Percentiles rank a stretch among this genome's conserved stretches.
phyloP scores from a whole-genome alignment of 257 asterid genomes.

The Salvia hispanica region DNA sequence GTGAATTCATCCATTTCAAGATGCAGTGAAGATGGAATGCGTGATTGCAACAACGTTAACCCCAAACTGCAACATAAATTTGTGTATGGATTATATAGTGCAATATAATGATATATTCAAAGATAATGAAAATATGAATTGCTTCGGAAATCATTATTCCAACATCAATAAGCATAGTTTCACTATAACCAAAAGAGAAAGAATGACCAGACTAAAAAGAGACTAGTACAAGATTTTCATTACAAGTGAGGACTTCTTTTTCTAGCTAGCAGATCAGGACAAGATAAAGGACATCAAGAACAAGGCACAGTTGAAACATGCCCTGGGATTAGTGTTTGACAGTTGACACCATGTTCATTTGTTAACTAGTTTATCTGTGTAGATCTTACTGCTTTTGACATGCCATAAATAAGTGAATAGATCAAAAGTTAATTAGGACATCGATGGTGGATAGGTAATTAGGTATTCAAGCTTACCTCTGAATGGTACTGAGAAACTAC shows the following conservation, averaged over 20 bases:
- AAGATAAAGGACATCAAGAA: no score
- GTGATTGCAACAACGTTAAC: slow-evolving; percentile 74
- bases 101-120: no score
- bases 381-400: background rate
- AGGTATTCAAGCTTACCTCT: slow-evolving; percentile 4
- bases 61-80: no score
- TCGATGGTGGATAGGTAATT: background rate
- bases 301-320: no score
- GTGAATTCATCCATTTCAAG: slow-evolving; percentile 92
- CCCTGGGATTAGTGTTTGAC: background rate
- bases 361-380: background rate
- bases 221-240: background rate
- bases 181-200: background rate
- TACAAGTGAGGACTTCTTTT: background rate
- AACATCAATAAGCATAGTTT: no score
- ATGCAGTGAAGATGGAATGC: slow-evolving; percentile 95
- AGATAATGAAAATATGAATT: no score
- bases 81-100: no score
- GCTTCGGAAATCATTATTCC: no score
- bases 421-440: background rate
- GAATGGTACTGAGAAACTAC: background rate
- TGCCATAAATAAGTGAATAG: background rate
- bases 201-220: background rate
- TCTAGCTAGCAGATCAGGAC: background rate
- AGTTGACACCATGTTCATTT: background rate